A percentile compares a stretch with the other conserved stretches of the same genome.
These are phyloP conservation scores for Anthracocystis setariae DNA, from an alignment of 1,284 basidiomycete species.

Conservation along the genomic window DNA sequence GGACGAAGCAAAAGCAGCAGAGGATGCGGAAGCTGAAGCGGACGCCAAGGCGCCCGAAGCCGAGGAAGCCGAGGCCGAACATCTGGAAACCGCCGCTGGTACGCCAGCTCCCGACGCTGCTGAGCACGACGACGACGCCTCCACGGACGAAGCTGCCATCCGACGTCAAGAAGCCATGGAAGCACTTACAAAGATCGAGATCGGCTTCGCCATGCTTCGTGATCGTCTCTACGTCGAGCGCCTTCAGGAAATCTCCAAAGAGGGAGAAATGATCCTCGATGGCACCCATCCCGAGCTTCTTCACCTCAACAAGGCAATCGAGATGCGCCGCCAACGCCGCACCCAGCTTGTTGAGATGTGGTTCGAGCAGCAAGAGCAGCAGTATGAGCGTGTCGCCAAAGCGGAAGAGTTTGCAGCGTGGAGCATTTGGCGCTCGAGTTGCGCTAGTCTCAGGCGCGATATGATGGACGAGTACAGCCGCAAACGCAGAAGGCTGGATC, in stretches of 20 bases:
- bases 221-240: conserved; percentile 73
- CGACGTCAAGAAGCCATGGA: conserved; percentile 71
- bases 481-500: conserved; percentile 80
- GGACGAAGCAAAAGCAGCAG: conserved; percentile 29
- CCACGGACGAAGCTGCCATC: conserved; percentile 63
- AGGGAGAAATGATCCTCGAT: conserved; percentile 72
- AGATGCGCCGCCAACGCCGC: conserved; percentile 65
- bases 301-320: conserved; percentile 74
- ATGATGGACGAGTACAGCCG: conserved; percentile 85
- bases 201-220: conserved; percentile 72
- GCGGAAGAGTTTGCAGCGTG: conserved; percentile 73
- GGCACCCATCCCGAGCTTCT: conserved; percentile 82
- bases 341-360: conserved; percentile 66
- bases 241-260: conserved; percentile 72
- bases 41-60: conserved; percentile 19
- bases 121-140: conserved; percentile 52
- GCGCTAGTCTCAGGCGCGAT: conserved; percentile 74
- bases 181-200: conserved; percentile 72
- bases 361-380: conserved; percentile 75
- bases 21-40: conserved; percentile 12
- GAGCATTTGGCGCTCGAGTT: conserved; percentile 72
- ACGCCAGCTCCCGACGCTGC: conserved; percentile 43
- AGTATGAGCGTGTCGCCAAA: conserved; percentile 78
- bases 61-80: conserved; percentile 35
- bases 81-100: conserved; percentile 41